Evolutionary conservation across 495 filamentous ascomycete genomes (phyloP), one percentile per base, ranked within the genome.

Genomic region (Filosporella fistucella): DNA sequence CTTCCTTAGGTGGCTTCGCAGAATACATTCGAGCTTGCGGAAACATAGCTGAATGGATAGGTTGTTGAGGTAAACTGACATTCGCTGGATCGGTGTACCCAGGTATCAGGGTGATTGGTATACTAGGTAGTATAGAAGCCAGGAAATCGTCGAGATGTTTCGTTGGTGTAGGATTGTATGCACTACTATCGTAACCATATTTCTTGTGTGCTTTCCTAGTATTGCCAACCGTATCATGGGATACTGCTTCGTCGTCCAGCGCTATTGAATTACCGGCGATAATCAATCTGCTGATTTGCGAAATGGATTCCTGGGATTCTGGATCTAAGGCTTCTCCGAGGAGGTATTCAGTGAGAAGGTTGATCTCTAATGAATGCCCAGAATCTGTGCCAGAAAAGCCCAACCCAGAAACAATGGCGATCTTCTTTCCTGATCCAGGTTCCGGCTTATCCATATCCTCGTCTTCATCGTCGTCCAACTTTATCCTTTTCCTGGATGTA

Each of bases 211-310:
- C 30, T 43, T 65, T 69, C n/a, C 29, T 37, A 10, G 55, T 49
- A 24, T 55, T 58, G 12, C 52, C 52, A 40, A 70, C 69, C 4
- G 62, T 64, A n/a, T 68, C 66, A 45, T 64, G 60, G 8, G 40
- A 37, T 4, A 53, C 47, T 12, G 62, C 63, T 10, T 72, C 67
- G 12, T 60, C 51, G n/a, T 65, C 62, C 17, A 62, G 40, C 18
- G 82, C 72, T 17, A 97, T 76, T 3, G 90, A 95, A 63, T 96
- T 91, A 13, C 93, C 93, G 5, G 89, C 91, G 51, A 99, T 88
- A 47, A 99, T 80, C 13, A 99, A 74, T 9, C 89, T 81, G 25
- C 82, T 85, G 52, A 99, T 93, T 16, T 77, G 74, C 1, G 82
- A 73, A 2, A 86, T 68, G 1, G 77, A 71, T 34, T 71, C 62